Evolutionary conservation across 805 yeast species (phyloP).

Genomic region (Osmozyma mogii): DNA sequence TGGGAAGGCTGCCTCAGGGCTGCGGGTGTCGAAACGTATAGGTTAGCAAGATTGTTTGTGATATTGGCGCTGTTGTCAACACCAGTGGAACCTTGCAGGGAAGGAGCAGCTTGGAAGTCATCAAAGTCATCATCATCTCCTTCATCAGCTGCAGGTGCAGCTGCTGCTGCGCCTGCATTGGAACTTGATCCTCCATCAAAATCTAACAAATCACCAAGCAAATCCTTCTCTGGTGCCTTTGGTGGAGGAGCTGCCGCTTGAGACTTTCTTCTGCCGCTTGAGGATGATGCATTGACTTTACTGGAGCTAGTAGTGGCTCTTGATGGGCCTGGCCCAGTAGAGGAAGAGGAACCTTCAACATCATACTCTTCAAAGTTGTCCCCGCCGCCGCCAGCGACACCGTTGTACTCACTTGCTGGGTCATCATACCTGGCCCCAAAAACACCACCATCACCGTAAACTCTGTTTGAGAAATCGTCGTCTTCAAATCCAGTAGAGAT

Average conservation of each 20-base stretch:
- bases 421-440: constrained; percentile 61
- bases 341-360: constrained; percentile 21
- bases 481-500: constrained; percentile 34
- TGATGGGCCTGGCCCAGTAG: constrained; percentile 13
- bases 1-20: constrained; percentile 7
- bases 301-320: constrained; percentile 32
- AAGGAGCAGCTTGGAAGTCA: constrained; percentile 69
- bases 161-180: constrained; percentile 12
- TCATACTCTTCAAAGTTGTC: constrained; percentile 57
- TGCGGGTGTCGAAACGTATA: constrained; percentile 17
- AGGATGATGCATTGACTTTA: constrained; percentile 21
- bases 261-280: constrained; percentile 19
- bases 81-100: constrained; percentile 16
- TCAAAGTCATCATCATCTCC: constrained; percentile 73
- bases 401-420: constrained; percentile 36
- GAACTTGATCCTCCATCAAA: constrained; percentile 27
- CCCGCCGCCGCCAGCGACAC: constrained; percentile 24
- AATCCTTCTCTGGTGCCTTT: constrained; percentile 36
- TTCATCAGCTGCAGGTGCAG: constrained; percentile 21
- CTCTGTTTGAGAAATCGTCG: constrained; percentile 45
- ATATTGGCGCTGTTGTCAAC: constrained; percentile 5
- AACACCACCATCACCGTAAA: constrained; percentile 67
- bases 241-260: constrained; percentile 20
- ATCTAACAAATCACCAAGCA: constrained; percentile 39
- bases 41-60: constrained; percentile 19